Evolutionary conservation across 1,284 basidiomycete species (phyloP).

Genomic region (Puccinia coronata): DNA sequence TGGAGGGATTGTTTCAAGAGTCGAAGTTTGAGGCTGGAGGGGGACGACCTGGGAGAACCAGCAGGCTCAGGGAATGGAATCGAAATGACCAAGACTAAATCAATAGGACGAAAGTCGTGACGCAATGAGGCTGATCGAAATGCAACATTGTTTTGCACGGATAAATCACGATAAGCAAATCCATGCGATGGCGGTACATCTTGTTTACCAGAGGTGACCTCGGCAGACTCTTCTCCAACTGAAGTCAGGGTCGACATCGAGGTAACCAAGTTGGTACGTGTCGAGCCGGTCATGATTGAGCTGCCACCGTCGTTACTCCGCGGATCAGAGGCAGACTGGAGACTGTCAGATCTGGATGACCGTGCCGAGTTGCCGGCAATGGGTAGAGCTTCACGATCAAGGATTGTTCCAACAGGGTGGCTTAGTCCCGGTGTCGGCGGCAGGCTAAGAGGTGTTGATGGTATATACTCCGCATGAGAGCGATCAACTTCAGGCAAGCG

Average conservation of each 20-base stretch:
- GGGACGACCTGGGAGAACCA: constrained; percentile 68
- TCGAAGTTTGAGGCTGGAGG: constrained; percentile 76
- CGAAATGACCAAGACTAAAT: constrained; percentile 87
- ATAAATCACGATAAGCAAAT: no score
- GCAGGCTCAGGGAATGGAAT: constrained; percentile 66
- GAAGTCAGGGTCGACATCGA: constrained; percentile 10
- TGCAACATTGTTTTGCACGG: not conserved
- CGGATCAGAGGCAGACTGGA: not conserved
- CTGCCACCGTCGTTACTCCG: not conserved
- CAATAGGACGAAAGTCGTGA: constrained; percentile 66
- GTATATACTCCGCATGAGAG: not conserved
- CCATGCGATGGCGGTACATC: no score
- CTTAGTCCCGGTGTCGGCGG: not conserved
- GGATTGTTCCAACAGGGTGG: not conserved
- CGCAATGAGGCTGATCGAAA: constrained; percentile 51
- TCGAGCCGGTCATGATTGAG: not conserved
- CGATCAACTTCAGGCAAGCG: not conserved
- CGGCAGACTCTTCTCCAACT: constrained; percentile 14
- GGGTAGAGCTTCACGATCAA: constrained; percentile 4
- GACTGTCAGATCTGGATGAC: constrained; percentile 6
- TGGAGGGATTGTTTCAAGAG: constrained; percentile 81
- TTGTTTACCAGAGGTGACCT: not conserved
- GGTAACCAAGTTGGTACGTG: not conserved
- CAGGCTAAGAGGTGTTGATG: not conserved
- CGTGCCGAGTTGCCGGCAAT: not conserved